phyloP scores from a whole-genome alignment of 768 basidiomycete species.

The Neoboletus magnificus region DNA sequence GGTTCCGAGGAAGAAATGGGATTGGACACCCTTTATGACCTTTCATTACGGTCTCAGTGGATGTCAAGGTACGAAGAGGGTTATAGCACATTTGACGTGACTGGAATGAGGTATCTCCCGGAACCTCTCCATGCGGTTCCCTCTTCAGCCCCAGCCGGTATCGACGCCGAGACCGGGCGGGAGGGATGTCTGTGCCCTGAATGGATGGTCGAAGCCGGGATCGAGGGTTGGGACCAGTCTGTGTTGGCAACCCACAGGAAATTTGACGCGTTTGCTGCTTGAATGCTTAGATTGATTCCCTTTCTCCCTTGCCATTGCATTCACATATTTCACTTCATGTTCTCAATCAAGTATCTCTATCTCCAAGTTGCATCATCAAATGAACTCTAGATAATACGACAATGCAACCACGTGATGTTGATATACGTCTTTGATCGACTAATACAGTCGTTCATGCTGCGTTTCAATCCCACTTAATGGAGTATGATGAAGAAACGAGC shows the following conservation, averaged over 20 bases:
- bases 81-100: neutral
- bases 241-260: neutral
- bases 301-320: neutral
- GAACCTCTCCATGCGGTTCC: neutral
- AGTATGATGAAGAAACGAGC: no score
- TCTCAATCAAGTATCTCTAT: neutral
- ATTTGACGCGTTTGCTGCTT: neutral
- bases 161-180: neutral
- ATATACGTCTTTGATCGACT: neutral
- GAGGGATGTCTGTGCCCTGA: constrained; percentile 22
- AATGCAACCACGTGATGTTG: no score
- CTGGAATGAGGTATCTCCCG: neutral
- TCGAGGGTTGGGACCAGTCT: constrained; percentile 14
- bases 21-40: constrained; percentile 6
- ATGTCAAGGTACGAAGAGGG: constrained; percentile 13
- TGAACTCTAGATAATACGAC: neutral
- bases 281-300: neutral
- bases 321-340: neutral
- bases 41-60: constrained; percentile 6
- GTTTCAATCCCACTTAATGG: no score
- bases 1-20: neutral
- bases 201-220: constrained; percentile 18
- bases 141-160: neutral
- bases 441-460: neutral
- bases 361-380: neutral